Base-by-base conservation (phyloP, 1,284 basidiomycete genomes). In the Violaceomyces palustris region DNA sequence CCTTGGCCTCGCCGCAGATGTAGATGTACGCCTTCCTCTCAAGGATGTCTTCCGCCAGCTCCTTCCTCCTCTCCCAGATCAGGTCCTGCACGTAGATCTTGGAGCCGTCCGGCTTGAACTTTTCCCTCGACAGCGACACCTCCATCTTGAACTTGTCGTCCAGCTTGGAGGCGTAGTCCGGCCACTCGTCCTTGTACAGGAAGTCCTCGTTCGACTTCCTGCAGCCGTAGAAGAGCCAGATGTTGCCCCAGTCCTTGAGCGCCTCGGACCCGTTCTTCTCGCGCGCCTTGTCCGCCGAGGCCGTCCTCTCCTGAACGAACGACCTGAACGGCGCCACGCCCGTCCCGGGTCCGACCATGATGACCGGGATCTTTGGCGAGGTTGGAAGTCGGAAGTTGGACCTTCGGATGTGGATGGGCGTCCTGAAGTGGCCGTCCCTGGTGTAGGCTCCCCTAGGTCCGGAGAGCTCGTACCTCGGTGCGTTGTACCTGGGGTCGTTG, bases 281-380 rank as follows among this genome's bases (percentile, higher is more conserved):
- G 48, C 88, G 80, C 1, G 91, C 88, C 65, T 89, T 88, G 55
- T 88, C 85, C 12, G 92, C 93, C 33, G 94, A 83, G 10, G 90
- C 90, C 26, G 98, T 85, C 62, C 93, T 88, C 74, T 98, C 93
- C 77, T 98, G 94, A 6, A 98, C 82, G 74, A 98, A 98, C 1
- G 91, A 91, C 50, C 93, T 87, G 88, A 98, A 98, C 14, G 93
- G 93, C 26, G 93, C 93, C 41, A 98, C 90, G 43, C 92, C 90
- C 51, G 92, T 97, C 45, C 93, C 93, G 47, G 93, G 93, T 42
- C 93, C 93, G 72, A 98, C 83, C 93, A 98, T 97, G 75, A 98
- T 91, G 46, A 98, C 86, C 3, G 93, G 93, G 50, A 89, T 92
- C 80, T 94, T 96, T 41, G 93, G 93, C 73, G 88, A 90, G 12